A percentile compares a stretch with the other conserved stretches of the same genome.
phyloP scores from a whole-genome alignment of 139 green algal species.

The Limnomonas spitsbergensis region DNA sequence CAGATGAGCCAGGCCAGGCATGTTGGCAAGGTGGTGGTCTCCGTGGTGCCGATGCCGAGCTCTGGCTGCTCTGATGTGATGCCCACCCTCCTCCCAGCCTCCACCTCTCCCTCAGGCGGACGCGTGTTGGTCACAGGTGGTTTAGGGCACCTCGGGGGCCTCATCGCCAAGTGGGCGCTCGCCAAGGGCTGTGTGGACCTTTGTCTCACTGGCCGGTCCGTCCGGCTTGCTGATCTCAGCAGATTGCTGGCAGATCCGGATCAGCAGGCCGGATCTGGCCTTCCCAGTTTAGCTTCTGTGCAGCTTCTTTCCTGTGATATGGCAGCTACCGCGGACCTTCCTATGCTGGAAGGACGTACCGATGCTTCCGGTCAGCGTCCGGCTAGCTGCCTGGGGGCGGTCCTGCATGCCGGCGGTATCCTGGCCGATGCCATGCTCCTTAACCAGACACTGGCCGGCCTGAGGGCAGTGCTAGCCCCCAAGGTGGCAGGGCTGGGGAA shows the following conservation, averaged over 20 bases:
- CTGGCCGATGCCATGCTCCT: slow-evolving; percentile 46
- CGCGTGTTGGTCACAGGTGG: slow-evolving; percentile 58
- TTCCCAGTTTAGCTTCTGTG: no score
- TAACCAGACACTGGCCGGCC: slow-evolving; percentile 31
- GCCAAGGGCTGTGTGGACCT: slow-evolving; percentile 30
- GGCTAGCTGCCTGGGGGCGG: not conserved
- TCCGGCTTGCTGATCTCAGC: no score
- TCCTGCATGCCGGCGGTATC: slow-evolving; percentile 59
- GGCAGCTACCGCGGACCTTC: no score
- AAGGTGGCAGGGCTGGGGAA: slow-evolving; percentile 35
- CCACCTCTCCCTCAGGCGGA: no score
- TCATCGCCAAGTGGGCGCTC: slow-evolving; percentile 54
- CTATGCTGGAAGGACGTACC: no score
- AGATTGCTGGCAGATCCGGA: no score
- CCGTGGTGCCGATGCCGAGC: not conserved
- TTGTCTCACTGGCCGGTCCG: no score
- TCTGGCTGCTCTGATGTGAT: not conserved
- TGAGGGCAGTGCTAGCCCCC: slow-evolving; percentile 47
- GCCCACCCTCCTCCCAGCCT: no score
- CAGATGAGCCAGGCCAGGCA: slow-evolving; percentile 81
- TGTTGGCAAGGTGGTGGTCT: slow-evolving; percentile 82
- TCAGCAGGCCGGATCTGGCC: no score
- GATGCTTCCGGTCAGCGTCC: no score
- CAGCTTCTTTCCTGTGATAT: no score
- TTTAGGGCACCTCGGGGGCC: slow-evolving; percentile 47